Evolutionary conservation across 2,329 filamentous ascomycete genomes (phyloP).

Genomic region (Bretziella fagacearum): DNA sequence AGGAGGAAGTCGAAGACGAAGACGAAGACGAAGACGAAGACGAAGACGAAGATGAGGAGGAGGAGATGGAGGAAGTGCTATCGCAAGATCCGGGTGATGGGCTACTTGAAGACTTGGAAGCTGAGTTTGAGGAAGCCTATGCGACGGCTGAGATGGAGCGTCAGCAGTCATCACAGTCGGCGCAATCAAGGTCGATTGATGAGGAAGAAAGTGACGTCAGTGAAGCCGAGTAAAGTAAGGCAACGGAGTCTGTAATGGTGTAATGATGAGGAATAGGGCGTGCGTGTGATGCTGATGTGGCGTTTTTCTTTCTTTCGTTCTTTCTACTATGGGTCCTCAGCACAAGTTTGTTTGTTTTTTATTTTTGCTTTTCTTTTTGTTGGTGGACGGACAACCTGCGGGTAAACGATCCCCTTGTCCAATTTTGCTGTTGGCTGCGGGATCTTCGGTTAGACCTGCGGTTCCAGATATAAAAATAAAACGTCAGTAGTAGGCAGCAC

Average conservation of each 20-base stretch:
- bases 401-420: not conserved
- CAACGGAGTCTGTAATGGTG: too few species aligned
- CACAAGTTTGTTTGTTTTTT: not conserved
- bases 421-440: not conserved
- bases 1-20: constrained; percentile 15
- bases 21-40: constrained; percentile 16
- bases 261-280: too few species aligned
- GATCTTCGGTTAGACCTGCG: not conserved
- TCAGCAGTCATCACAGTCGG: constrained; percentile 23
- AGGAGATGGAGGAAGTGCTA: not conserved
- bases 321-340: not conserved
- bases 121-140: constrained; percentile 26
- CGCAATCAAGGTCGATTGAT: constrained; percentile 21
- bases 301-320: not conserved
- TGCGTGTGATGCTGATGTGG: too few species aligned
- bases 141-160: constrained; percentile 38
- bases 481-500: too few species aligned
- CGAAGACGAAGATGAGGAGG: constrained; percentile 15
- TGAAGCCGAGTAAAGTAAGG: constrained; percentile 37
- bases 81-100: constrained; percentile 18
- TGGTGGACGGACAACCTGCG: not conserved
- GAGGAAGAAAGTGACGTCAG: constrained; percentile 47
- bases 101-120: constrained; percentile 16
- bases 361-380: not conserved
- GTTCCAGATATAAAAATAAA: too few species aligned